phyloP scores from a whole-genome alignment of 192 early-diverging fungal genomes.

The Linnemannia elongata region DNA sequence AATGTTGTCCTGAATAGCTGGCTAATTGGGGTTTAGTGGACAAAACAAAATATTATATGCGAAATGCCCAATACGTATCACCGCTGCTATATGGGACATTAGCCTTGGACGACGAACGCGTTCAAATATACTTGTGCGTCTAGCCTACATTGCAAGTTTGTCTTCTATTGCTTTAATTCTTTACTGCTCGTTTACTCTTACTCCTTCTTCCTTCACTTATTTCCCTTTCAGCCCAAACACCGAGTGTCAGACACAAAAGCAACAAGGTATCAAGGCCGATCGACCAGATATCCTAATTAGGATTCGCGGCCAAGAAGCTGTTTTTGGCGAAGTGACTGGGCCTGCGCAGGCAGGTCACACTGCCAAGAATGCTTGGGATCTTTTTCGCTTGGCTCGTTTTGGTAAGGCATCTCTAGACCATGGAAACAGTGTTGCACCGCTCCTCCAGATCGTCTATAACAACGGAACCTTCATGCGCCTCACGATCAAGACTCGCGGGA shows the following conservation, averaged over 20 bases:
- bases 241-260: conserved; percentile 20
- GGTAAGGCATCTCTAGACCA: conserved; percentile 24
- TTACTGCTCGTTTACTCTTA: background rate
- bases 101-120: too few relatives aligned
- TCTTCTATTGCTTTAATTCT: background rate
- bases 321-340: conserved; percentile 37
- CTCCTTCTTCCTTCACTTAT: background rate
- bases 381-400: conserved; percentile 34
- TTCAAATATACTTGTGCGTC: too few relatives aligned
- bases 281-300: conserved; percentile 39
- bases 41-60: too few relatives aligned
- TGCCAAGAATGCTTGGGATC: conserved; percentile 31
- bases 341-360: conserved; percentile 18
- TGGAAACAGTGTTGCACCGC: conserved; percentile 14
- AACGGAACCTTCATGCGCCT: conserved; percentile 18
- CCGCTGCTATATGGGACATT: too few relatives aligned
- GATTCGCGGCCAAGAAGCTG: conserved; percentile 17
- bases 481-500: conserved; percentile 15
- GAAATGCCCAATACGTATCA: too few relatives aligned
- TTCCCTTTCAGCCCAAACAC: conserved; percentile 22
- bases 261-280: conserved; percentile 32
- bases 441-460: conserved; percentile 29
- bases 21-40: too few relatives aligned
- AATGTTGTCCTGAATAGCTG: too few relatives aligned
- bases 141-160: too few relatives aligned